Percentiles rank a stretch among this genome's conserved stretches.
These are phyloP conservation scores for Exophiala viscosa DNA, from an alignment of 2,329 filamentous ascomycete genomes.

Conservation along the genomic window DNA sequence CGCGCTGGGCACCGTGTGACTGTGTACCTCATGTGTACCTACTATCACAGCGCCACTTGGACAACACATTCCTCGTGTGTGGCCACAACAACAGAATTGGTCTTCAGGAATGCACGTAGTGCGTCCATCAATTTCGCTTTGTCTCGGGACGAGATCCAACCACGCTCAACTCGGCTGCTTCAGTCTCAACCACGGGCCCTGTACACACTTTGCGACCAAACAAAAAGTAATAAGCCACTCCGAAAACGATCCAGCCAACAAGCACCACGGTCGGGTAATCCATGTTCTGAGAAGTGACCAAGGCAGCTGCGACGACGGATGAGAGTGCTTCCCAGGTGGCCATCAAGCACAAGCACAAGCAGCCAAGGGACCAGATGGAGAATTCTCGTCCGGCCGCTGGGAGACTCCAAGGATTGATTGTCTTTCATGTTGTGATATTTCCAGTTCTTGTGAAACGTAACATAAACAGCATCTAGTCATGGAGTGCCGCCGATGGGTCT, in stretches of 20 bases:
- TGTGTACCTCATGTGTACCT: too few relatives aligned
- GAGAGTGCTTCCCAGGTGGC: constrained; percentile 51
- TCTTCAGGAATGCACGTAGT: too few relatives aligned
- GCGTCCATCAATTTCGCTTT: not conserved
- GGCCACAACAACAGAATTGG: too few relatives aligned
- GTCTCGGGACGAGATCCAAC: not conserved
- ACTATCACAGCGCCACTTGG: too few relatives aligned
- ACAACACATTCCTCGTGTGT: too few relatives aligned
- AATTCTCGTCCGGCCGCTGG: constrained; percentile 35
- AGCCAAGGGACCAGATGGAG: constrained; percentile 44
- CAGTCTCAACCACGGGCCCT: constrained; percentile 42
- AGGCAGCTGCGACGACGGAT: constrained; percentile 41
- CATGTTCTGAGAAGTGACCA: constrained; percentile 34
- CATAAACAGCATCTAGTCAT: too few relatives aligned
- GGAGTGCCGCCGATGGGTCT: too few relatives aligned
- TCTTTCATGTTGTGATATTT: too few relatives aligned
- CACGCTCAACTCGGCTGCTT: constrained; percentile 30
- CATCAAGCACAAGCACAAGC: constrained; percentile 48
- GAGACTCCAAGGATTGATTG: too few relatives aligned
- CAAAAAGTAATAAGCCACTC: constrained; percentile 46
- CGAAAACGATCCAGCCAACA: constrained; percentile 34
- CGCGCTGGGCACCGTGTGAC: too few relatives aligned
- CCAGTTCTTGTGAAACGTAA: too few relatives aligned
- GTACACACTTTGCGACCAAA: constrained; percentile 47
- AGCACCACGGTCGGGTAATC: constrained; percentile 31